Base-by-base conservation (phyloP, 2,329 filamentous ascomycete genomes). In the Diaporthe sp. region DNA sequence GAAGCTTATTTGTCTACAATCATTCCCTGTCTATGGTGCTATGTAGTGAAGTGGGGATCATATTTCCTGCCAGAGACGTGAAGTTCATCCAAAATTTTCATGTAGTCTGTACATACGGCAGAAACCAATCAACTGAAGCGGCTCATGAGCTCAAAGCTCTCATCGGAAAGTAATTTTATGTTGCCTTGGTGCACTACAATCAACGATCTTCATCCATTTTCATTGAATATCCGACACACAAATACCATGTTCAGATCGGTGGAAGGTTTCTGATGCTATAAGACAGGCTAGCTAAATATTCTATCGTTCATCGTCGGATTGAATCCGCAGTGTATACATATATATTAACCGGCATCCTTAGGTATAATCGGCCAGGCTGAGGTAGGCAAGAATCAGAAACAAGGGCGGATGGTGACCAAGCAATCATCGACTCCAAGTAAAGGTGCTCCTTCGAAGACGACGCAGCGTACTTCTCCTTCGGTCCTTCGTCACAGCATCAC, bases 391-490 rank as follows among this genome's bases (percentile, higher is more conserved):
- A 42, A 22, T 42, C 15, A 19, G 13, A 19, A 51, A 10, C 15
- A 31, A 46, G 19, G 8, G 39, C 19, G 67, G 7, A 12, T 28
- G 25, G 5, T 19, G 19, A 58, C 2, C 37, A 17, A 28, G n/a
- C n/a, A 42, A 42, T 69, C 49, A 55, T 28, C 34, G 13, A 39
- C 2, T 0, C 65, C 49, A 53, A 42, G 49, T 55, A 28, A 69
- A 69, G 9, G 49, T 42, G 65, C 49, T 69, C 19, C 65, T 69
- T 28, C 65, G 34, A 42, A 69, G 49, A 19, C 65, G 34, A 19
- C 44, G 49, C 34, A 37, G n/a, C 49, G 22, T 55, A 31, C 22
- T 53, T 31, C 34, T 42, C 28, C 62, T 53, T 1, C 49, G 31
- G n/a, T 28, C 15, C 13, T 28, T 42, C 15, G 49, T 22, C 49